Conservation (phyloP, 2,329 filamentous ascomycete species). For the Fusarium stilboides region DNA sequence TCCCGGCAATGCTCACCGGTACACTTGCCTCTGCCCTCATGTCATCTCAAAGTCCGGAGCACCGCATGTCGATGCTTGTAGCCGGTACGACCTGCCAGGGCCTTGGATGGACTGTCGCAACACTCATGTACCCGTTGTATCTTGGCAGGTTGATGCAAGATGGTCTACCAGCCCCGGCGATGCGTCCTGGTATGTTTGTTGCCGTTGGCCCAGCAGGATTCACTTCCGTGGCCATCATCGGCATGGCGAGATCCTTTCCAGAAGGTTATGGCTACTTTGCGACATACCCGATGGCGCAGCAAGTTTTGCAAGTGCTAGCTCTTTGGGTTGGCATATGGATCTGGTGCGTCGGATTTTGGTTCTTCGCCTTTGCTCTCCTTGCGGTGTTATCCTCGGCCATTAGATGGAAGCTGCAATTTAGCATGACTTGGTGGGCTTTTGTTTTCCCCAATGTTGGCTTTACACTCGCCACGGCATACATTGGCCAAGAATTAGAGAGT, state of each 20-base stretch:
- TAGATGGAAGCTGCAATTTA: constrained; percentile 41
- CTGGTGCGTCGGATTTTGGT: constrained; percentile 50
- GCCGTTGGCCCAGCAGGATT: constrained; percentile 47
- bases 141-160: constrained; percentile 49
- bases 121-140: constrained; percentile 46
- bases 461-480: constrained; percentile 44
- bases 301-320: constrained; percentile 46
- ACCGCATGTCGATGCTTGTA: constrained; percentile 47
- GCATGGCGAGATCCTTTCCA: constrained; percentile 46
- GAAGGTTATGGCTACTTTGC: constrained; percentile 48
- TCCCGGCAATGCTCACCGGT: constrained; percentile 50
- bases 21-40: constrained; percentile 47
- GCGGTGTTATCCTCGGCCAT: constrained; percentile 37
- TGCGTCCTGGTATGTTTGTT: constrained; percentile 50
- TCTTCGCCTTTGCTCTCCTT: constrained; percentile 47
- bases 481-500: constrained; percentile 47
- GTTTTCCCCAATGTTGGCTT: constrained; percentile 51
- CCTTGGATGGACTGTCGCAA: constrained; percentile 48
- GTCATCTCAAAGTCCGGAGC: constrained; percentile 44
- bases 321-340: constrained; percentile 49
- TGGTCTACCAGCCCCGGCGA: constrained; percentile 47
- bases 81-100: constrained; percentile 49
- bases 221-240: constrained; percentile 49
- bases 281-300: constrained; percentile 40
- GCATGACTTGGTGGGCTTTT: constrained; percentile 51